Conservation (phyloP, 2,329 filamentous ascomycete genomes). For the Neodidymelliopsis sp. region DNA sequence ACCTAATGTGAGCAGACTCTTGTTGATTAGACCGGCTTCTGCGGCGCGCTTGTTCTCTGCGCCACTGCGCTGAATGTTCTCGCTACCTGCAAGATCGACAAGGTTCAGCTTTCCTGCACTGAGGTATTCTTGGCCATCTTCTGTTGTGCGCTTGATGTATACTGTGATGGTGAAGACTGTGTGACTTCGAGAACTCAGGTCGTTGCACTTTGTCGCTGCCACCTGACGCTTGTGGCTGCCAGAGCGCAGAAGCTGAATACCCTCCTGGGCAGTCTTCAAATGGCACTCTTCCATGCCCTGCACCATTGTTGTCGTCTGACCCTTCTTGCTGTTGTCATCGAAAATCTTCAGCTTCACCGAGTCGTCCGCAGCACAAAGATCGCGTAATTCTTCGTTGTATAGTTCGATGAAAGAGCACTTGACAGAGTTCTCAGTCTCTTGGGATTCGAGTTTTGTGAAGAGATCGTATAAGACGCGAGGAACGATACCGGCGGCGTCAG, state of each 20-base stretch:
- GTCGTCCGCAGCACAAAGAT: conserved; percentile 84
- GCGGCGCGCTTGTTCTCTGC: conserved; percentile 97
- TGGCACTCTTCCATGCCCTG: conserved; percentile 98
- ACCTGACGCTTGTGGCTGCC: conserved; percentile 96
- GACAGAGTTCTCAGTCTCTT: conserved; percentile 82
- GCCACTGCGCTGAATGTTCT: conserved; percentile 96
- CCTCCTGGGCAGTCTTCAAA: conserved; percentile 83
- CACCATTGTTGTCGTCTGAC: conserved; percentile 84
- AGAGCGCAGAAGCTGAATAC: conserved; percentile 85
- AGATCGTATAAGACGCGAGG: conserved; percentile 87
- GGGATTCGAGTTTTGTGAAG: conserved; percentile 82
- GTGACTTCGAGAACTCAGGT: conserved; percentile 94
- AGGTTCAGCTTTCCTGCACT: conserved; percentile 94
- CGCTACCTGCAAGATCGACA: conserved; percentile 94
- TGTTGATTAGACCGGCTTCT: conserved; percentile 97
- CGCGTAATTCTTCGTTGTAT: conserved; percentile 96
- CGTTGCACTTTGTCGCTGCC: conserved; percentile 99
- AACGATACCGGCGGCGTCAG: conserved; percentile 93
- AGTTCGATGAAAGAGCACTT: conserved; percentile 99
- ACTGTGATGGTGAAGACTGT: conserved; percentile 97
- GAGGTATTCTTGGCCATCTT: conserved; percentile 87
- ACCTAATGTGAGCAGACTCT: conserved; percentile 91
- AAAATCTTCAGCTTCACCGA: conserved; percentile 90
- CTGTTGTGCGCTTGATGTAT: conserved; percentile 80
- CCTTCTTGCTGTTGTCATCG: conserved; percentile 84